Conservation (phyloP, 805 yeast genomes). For the Candida taoyuanica region DNA sequence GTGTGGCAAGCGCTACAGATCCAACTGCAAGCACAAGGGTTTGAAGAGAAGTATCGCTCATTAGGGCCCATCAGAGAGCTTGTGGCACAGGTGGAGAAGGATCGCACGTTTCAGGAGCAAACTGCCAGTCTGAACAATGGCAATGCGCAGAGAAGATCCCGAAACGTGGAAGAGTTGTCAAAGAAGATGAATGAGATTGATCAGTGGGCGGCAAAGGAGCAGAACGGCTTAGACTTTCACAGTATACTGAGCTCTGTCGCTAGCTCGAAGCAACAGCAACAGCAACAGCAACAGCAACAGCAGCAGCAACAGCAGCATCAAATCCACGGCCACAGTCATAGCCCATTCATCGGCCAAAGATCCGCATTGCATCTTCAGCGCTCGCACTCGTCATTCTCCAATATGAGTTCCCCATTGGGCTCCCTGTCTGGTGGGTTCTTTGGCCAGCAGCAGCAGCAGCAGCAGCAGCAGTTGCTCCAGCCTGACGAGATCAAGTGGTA, state of each 20-base stretch:
- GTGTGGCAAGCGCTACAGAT: conserved; percentile 42
- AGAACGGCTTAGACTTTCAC: conserved; percentile 23
- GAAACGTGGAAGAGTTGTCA: conserved; percentile 13
- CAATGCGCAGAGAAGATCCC: conserved; percentile 2
- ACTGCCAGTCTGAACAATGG: neutral
- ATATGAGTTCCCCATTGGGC: conserved; percentile 12
- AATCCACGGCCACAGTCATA: conserved; percentile 4
- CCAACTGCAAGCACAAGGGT: conserved; percentile 27
- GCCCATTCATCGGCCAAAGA: conserved; percentile 7
- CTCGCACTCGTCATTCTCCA: conserved; percentile 8
- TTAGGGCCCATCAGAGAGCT: conserved; percentile 26
- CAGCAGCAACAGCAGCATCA: conserved; percentile 5
- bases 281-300: conserved; percentile 10
- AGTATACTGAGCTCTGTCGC: conserved; percentile 21
- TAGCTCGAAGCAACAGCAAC: conserved; percentile 11
- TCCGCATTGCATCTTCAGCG: conserved; percentile 5
- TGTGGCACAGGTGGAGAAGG: conserved; percentile 21
- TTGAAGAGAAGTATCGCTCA: conserved; percentile 30
- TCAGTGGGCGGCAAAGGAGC: conserved; percentile 21
- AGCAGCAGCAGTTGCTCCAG: conserved; percentile 23
- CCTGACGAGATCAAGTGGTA: conserved; percentile 56
- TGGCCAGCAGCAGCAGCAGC: conserved; percentile 10
- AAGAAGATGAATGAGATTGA: conserved; percentile 18
- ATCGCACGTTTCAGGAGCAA: conserved; percentile 15
- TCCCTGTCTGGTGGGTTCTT: conserved; percentile 5